Conservation (phyloP, 2,329 filamentous ascomycete genomes). For the Xylariaceae sp. region DNA sequence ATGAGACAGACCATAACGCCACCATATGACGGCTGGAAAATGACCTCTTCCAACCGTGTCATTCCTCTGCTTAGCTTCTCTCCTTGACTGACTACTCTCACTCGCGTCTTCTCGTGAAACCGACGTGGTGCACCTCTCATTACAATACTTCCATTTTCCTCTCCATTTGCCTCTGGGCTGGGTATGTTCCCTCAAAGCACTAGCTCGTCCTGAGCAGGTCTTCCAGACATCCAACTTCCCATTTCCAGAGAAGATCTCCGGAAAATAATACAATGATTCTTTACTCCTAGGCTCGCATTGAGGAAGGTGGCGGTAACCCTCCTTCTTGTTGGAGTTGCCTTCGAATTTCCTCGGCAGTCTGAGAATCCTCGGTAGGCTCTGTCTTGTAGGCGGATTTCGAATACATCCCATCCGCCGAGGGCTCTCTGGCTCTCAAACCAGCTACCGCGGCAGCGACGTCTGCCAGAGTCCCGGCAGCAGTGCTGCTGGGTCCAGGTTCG, state of each 20-base stretch:
- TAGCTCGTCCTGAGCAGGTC: too few species aligned
- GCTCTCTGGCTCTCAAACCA: slow-evolving; percentile 34
- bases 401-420: slow-evolving; percentile 32
- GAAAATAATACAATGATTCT: too few species aligned
- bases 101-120: neutral
- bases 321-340: slow-evolving; percentile 53
- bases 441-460: slow-evolving; percentile 40
- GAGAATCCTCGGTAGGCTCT: slow-evolving; percentile 44
- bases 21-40: slow-evolving; percentile 21
- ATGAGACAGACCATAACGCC: slow-evolving; percentile 23
- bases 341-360: slow-evolving; percentile 57
- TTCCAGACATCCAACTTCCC: neutral
- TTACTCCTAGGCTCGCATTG: too few species aligned
- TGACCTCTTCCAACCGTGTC: slow-evolving; percentile 4
- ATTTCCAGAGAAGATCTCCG: too few species aligned
- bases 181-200: too few species aligned
- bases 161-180: too few species aligned
- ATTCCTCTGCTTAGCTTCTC: neutral
- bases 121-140: too few species aligned
- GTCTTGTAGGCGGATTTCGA: slow-evolving; percentile 41
- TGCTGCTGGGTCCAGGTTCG: slow-evolving; percentile 24
- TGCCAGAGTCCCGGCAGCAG: slow-evolving; percentile 37
- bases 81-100: neutral
- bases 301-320: slow-evolving; percentile 36
- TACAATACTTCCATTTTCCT: too few species aligned